phyloP scores from a whole-genome alignment of 140 eudicot genomes.

The Bidens hawaiensis region DNA sequence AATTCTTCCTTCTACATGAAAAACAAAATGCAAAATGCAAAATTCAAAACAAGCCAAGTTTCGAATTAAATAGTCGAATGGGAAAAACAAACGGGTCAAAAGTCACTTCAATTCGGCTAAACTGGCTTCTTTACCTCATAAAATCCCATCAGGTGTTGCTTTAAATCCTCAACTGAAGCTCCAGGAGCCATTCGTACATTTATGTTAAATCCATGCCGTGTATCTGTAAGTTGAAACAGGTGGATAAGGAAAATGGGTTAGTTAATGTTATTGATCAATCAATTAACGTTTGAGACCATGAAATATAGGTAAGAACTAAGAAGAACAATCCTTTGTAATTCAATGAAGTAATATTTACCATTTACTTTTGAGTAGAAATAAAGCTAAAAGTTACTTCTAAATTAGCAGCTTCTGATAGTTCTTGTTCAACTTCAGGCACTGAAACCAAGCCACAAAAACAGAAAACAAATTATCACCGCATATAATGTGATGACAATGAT shows the following conservation, averaged over 20 bases:
- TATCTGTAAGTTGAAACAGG: slow-evolving; percentile 51
- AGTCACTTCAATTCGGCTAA: no score
- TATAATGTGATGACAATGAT: no score
- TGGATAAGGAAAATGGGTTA: no score
- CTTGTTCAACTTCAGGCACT: slow-evolving; percentile 99
- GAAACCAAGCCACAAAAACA: slow-evolving; percentile 21
- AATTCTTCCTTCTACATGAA: slow-evolving; percentile 83
- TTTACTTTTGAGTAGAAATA: slow-evolving; percentile 94
- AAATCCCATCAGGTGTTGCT: slow-evolving; percentile 41
- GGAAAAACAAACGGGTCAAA: no score
- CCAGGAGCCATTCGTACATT: slow-evolving; percentile 85
- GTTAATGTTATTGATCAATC: no score
- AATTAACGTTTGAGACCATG: no score
- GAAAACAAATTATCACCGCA: no score
- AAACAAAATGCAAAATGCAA: neutral
- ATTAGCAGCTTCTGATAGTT: slow-evolving; percentile 68
- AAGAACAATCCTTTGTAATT: no score
- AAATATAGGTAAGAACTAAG: no score
- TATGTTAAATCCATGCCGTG: slow-evolving; percentile 99
- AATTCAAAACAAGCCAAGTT: no score
- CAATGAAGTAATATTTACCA: slow-evolving; percentile 41
- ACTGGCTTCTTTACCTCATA: slow-evolving; percentile 92
- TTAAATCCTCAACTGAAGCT: slow-evolving; percentile 64
- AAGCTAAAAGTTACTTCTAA: slow-evolving; percentile 80
- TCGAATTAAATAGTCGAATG: no score